phyloP scores from a whole-genome alignment of 2,329 filamentous ascomycete species.

The Ceratocystis lukuohia region DNA sequence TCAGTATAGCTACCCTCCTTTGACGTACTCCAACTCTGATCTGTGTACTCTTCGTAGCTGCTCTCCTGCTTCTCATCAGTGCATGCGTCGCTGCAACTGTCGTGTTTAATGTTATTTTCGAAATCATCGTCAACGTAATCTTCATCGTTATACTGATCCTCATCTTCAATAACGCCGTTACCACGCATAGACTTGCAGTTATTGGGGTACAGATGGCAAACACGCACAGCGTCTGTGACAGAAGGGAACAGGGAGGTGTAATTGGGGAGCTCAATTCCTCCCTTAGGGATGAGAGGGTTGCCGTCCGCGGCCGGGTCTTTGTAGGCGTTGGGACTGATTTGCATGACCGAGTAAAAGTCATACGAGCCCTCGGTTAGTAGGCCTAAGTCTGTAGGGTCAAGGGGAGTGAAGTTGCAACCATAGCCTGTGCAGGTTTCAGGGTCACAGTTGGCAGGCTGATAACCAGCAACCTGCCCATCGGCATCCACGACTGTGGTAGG shows the following conservation, averaged over 20 bases:
- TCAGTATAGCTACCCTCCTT: too few relatives aligned
- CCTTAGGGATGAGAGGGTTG: neutral
- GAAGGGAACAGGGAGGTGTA: constrained; percentile 6
- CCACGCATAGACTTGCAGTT: constrained; percentile 12
- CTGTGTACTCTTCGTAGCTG: neutral
- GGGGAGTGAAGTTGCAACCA: constrained; percentile 15
- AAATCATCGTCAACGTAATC: neutral
- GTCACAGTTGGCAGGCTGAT: constrained; percentile 6
- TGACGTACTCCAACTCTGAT: too few relatives aligned
- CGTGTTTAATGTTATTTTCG: neutral
- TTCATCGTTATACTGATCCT: constrained; percentile 14
- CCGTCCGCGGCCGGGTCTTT: neutral
- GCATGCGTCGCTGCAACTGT: constrained; percentile 11
- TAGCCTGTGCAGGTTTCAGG: constrained; percentile 15
- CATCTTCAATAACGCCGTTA: constrained; percentile 14
- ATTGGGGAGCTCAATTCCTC: neutral
- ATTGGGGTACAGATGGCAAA: constrained; percentile 12
- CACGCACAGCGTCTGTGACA: constrained; percentile 4
- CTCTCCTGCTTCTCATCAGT: neutral
- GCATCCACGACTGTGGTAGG: neutral
- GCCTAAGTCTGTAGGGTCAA: neutral
- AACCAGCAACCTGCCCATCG: neutral
- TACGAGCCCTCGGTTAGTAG: constrained; percentile 4
- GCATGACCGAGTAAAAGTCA: constrained; percentile 17
- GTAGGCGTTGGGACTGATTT: constrained; percentile 9